Percentiles rank a stretch among this genome's conserved stretches.
These are phyloP conservation scores for Xylariaceae sp. DNA, from an alignment of 2,329 filamentous ascomycete species.

Conservation along the genomic window DNA sequence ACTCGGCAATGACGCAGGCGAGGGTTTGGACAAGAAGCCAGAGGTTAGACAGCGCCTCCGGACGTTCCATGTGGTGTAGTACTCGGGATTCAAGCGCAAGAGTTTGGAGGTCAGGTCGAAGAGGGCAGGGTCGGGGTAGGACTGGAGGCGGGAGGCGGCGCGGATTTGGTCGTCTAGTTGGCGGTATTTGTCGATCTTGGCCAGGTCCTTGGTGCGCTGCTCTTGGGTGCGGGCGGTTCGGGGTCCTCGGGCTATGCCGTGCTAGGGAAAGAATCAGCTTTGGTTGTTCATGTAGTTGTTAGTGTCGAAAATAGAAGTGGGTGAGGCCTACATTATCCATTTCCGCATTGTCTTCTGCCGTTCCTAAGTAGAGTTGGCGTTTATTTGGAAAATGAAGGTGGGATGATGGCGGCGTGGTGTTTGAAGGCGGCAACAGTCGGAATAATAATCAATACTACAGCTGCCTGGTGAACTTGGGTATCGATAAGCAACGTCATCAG, in stretches of 20 bases:
- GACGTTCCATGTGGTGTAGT: constrained; percentile 89
- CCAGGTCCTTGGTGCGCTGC: constrained; percentile 65
- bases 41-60: constrained; percentile 67
- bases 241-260: constrained; percentile 73
- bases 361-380: too few relatives aligned
- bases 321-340: too few relatives aligned
- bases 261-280: too few relatives aligned
- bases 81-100: constrained; percentile 75
- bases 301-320: too few relatives aligned
- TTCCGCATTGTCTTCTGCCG: too few relatives aligned
- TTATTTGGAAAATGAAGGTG: too few relatives aligned
- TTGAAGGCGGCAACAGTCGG: too few relatives aligned
- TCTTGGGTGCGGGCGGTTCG: constrained; percentile 60
- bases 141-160: constrained; percentile 48
- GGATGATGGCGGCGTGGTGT: too few relatives aligned
- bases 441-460: too few relatives aligned
- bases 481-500: too few relatives aligned
- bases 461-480: too few relatives aligned
- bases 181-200: constrained; percentile 73
- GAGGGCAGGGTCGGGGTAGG: constrained; percentile 49
- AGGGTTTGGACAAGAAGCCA: constrained; percentile 52
- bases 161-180: constrained; percentile 65
- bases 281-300: too few relatives aligned
- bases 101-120: constrained; percentile 69
- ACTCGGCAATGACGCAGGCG: constrained; percentile 45